Evolutionary conservation across 106 monocot genomes (phyloP).

Genomic region (Triglochin maritima): DNA sequence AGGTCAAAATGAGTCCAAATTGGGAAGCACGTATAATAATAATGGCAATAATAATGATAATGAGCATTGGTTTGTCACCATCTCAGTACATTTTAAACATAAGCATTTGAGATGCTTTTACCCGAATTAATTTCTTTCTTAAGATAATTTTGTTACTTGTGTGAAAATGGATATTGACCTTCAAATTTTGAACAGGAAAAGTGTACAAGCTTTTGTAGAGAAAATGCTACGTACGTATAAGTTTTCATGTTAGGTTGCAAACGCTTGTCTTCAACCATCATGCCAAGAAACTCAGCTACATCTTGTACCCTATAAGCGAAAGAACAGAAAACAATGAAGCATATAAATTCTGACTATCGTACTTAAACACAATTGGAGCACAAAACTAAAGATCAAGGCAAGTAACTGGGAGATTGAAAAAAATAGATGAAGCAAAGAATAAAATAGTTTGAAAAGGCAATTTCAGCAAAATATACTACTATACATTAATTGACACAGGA

Average conservation of each 20-base stretch:
- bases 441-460: background rate
- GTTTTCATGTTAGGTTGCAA: conserved; percentile 90
- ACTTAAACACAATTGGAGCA: background rate
- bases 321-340: conserved; percentile 1
- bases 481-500: background rate
- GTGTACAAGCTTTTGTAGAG: background rate
- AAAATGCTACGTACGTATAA: conserved; percentile 66
- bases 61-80: too few species aligned
- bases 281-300: conserved; percentile 87
- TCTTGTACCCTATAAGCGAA: conserved; percentile 56
- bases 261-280: conserved; percentile 98
- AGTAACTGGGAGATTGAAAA: background rate
- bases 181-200: too few species aligned
- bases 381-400: background rate
- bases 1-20: too few species aligned
- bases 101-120: too few species aligned
- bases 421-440: background rate
- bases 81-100: too few species aligned
- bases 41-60: too few species aligned
- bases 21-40: too few species aligned
- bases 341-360: too few species aligned
- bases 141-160: too few species aligned
- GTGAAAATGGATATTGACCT: too few species aligned
- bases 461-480: background rate
- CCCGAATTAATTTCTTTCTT: too few species aligned